phyloP scores from a whole-genome alignment of 2,329 filamentous ascomycete genomes.

The Alternaria burnsii region DNA sequence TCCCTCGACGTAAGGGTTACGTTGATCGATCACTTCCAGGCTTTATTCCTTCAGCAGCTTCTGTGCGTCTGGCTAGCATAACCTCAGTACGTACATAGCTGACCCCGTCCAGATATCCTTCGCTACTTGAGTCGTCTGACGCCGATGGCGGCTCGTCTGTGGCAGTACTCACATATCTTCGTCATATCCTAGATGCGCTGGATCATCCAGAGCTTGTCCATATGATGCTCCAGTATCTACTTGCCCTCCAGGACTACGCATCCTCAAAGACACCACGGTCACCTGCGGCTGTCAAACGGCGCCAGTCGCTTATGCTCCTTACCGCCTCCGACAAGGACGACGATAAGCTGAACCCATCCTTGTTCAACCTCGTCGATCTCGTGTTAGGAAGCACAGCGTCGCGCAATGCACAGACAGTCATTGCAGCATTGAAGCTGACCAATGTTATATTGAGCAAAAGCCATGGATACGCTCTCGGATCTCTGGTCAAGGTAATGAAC shows the following conservation, averaged over 20 bases:
- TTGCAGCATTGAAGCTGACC: constrained; percentile 86
- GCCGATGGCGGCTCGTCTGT: constrained; percentile 96
- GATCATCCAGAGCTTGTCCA: constrained; percentile 95
- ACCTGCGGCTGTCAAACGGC: constrained; percentile 75
- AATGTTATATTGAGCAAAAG: constrained; percentile 87
- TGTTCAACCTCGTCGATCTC: constrained; percentile 94
- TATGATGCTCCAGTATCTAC: constrained; percentile 88
- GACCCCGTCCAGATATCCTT: constrained; percentile 75
- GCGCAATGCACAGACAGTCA: constrained; percentile 84
- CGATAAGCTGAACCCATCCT: constrained; percentile 78
- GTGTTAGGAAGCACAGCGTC: constrained; percentile 86
- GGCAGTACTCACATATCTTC: constrained; percentile 91
- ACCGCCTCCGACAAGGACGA: constrained; percentile 79
- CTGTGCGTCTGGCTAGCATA: constrained; percentile 64
- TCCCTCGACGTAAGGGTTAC: constrained; percentile 93
- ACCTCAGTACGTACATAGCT: constrained; percentile 15
- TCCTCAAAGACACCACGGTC: constrained; percentile 47
- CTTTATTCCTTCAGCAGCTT: constrained; percentile 93
- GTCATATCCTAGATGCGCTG: constrained; percentile 86
- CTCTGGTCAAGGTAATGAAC: constrained; percentile 73
- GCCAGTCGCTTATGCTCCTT: constrained; percentile 88
- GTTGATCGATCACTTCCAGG: constrained; percentile 93
- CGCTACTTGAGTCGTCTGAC: constrained; percentile 93
- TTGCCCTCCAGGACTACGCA: constrained; percentile 75
- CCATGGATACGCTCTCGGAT: constrained; percentile 83